These are phyloP conservation scores for Podospora pseudocomata DNA, from an alignment of 495 filamentous ascomycete species.

Conservation along the genomic window DNA sequence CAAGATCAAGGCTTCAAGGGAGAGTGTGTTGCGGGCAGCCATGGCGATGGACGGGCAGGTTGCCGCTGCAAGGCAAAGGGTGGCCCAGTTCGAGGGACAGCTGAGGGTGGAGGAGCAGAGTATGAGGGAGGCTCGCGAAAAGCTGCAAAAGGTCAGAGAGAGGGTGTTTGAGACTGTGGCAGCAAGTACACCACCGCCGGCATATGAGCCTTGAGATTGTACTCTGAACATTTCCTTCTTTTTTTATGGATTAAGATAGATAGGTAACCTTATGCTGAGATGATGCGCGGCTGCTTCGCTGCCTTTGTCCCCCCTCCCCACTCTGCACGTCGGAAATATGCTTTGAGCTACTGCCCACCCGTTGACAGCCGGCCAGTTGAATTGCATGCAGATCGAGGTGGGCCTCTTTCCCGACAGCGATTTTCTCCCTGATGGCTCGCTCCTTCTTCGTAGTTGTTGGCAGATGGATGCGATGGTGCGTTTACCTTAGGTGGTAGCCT, in stretches of 20 bases:
- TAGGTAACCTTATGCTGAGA: not conserved
- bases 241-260: too few species aligned
- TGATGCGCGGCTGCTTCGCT: not conserved
- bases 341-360: not conserved
- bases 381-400: not conserved
- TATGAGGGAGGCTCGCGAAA: slow-evolving; percentile 32
- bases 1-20: slow-evolving; percentile 39
- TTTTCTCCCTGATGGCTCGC: not conserved
- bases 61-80: slow-evolving; percentile 22
- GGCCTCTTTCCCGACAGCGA: not conserved
- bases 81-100: slow-evolving; percentile 18
- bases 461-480: not conserved
- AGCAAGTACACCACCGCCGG: not conserved
- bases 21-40: slow-evolving; percentile 30
- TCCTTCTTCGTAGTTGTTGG: not conserved
- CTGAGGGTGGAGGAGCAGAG: slow-evolving; percentile 24
- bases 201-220: not conserved
- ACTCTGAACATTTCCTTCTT: too few species aligned
- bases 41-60: slow-evolving; percentile 23
- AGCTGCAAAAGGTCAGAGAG: slow-evolving; percentile 40
- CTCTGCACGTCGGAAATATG: not conserved
- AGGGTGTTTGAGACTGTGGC: slow-evolving; percentile 28
- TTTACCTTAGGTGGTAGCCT: not conserved
- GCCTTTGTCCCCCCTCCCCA: not conserved
- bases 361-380: not conserved